Evolutionary conservation across 192 early-diverging fungal genomes (phyloP).

Genomic region (Ramicandelaber brevisporus): DNA sequence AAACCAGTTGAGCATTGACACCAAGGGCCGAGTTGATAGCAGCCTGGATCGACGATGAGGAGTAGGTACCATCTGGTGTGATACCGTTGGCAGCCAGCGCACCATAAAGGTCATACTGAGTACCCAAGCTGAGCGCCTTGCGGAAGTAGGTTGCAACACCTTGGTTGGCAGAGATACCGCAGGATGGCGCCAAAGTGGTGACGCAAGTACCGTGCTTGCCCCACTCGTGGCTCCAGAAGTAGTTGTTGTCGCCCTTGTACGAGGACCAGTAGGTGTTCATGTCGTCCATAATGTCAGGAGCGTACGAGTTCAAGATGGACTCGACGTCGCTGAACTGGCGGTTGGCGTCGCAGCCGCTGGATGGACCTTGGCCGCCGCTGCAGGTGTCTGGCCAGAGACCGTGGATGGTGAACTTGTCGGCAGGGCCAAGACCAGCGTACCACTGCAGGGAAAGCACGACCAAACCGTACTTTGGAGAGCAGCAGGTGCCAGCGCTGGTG

Average conservation of each 20-base stretch:
- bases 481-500: not conserved
- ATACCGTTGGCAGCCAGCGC: conserved; percentile 14
- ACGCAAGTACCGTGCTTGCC: conserved; percentile 21
- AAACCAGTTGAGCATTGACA: conserved; percentile 16
- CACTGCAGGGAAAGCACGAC: conserved; percentile 5
- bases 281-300: conserved; percentile 5
- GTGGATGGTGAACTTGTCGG: conserved; percentile 14
- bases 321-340: not conserved
- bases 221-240: conserved; percentile 24
- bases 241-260: conserved; percentile 1
- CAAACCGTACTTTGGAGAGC: conserved; percentile 1
- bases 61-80: conserved; percentile 16
- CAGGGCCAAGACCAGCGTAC: conserved; percentile 7
- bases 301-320: conserved; percentile 1
- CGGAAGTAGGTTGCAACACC: conserved; percentile 13
- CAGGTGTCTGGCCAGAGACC: conserved; percentile 17
- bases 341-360: conserved; percentile 1
- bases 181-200: conserved; percentile 11
- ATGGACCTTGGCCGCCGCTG: not conserved
- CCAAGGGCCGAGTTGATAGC: conserved; percentile 15
- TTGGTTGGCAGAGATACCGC: conserved; percentile 6
- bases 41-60: conserved; percentile 9
- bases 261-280: conserved; percentile 13
- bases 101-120: conserved; percentile 13
- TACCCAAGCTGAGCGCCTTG: conserved; percentile 8